Evolutionary conservation across 352 stramenopile species (phyloP), one percentile per base, ranked within the genome.

Genomic region (Globisporangium recalcitrans): DNA sequence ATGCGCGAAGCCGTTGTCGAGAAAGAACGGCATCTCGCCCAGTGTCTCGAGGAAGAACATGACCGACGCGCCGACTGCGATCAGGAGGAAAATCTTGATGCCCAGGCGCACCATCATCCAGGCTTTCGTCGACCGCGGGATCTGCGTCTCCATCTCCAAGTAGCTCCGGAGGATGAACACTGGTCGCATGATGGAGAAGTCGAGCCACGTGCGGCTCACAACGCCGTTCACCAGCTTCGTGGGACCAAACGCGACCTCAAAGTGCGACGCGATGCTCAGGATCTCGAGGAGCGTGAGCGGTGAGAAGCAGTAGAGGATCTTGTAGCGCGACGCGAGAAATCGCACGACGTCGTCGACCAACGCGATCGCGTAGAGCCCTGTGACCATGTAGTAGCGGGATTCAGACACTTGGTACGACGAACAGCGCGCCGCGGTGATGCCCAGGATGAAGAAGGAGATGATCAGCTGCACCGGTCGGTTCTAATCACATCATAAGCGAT

Each of bases 31-130:
- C 72, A 95, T 77, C 64, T 95, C 85, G 10, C 84, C 84, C 0
- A 92, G 78, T n/a, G 82, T 95, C 67, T 95, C 85, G n/a, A 95
- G 66, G 62, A 91, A 95, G 55, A 95, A 93, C 70, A 95, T 91
- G 65, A 86, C 69, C 19, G 82, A 89, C 8, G 82, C 82, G 9
- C 82, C 85, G 60, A 91, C 86, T 62, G 81, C 78, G 69, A 95
- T 91, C 68, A 95, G 81, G 9, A 95, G 71, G 38, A 95, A 62
- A n/a, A 92, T 83, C 57, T 87, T 88, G 64, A 93, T 80, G 14
- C 73, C 82, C 31, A 91, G 72, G 22, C 85, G 80, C 38, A 78
- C 65, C 72, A 95, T 91, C 85, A 93, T 95, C 78, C 77, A 89
- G 46, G 73, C 82, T 61, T 87, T 90, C 16, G 80, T 85, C 4